Percentiles rank a stretch among this genome's conserved stretches.
Conservation (phyloP, 441 rosid genomes). For the Pelargonium myrrhifolium region DNA sequence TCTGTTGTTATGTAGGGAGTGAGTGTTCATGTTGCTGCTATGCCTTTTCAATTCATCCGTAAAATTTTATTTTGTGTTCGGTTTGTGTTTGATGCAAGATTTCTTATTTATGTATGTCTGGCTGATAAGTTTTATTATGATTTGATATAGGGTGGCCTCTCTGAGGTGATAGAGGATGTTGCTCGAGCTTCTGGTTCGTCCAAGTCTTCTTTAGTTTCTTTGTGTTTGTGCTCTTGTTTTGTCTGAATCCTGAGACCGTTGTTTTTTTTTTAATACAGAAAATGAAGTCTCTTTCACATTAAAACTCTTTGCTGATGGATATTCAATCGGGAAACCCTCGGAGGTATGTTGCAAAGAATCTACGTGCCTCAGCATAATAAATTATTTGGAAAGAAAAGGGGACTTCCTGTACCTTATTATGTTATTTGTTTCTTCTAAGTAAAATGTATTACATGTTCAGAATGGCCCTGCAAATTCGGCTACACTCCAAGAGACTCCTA, state of each 20-base stretch:
- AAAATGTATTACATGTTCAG: conserved; percentile 25
- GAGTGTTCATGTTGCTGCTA: too few relatives aligned
- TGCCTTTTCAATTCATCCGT: too few relatives aligned
- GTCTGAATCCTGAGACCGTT: conserved; percentile 11
- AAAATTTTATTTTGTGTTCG: not conserved
- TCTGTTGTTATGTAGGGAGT: not conserved
- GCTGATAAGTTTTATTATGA: conserved; percentile 15
- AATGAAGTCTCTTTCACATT: conserved; percentile 69
- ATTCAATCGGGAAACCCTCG: conserved; percentile 58
- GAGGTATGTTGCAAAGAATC: conserved; percentile 48
- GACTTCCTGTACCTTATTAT: not conserved
- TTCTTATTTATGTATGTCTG: not conserved
- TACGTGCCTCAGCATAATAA: not conserved
- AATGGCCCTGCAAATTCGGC: conserved; percentile 37
- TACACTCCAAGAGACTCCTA: conserved; percentile 49
- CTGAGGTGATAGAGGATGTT: conserved; percentile 27
- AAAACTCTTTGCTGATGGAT: conserved; percentile 74
- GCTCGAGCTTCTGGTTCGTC: conserved; percentile 29
- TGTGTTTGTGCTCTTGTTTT: conserved; percentile 19
- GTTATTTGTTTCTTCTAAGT: not conserved
- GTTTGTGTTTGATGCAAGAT: not conserved
- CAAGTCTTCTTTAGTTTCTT: conserved; percentile 23
- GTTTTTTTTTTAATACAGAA: conserved; percentile 29
- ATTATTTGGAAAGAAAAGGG: conserved; percentile 1
- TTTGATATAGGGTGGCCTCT: conserved; percentile 37